phyloP scores from a whole-genome alignment of 140 eudicot species.

The Senecio squalidus region DNA sequence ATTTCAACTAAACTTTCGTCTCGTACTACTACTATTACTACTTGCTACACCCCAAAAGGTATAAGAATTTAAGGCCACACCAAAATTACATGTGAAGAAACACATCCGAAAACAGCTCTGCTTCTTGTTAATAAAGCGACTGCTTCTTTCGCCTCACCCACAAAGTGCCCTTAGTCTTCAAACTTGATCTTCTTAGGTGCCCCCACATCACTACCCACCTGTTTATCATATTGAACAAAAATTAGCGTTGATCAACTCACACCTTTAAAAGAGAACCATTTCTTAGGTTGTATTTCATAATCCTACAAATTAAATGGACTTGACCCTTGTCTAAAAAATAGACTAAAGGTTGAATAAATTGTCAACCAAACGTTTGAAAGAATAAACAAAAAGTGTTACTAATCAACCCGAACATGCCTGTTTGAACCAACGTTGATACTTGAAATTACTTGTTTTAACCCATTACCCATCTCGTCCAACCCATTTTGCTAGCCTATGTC shows the following conservation, averaged over 20 bases:
- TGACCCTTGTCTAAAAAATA: background rate
- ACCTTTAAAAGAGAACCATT: background rate
- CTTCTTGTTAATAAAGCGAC: background rate
- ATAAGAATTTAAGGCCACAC: background rate
- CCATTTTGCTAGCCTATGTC: background rate
- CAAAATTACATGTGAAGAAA: background rate
- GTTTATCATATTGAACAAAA: constrained; percentile 12
- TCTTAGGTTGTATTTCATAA: no score
- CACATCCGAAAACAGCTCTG: background rate
- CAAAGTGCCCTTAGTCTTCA: constrained; percentile 26
- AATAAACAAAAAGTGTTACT: no score
- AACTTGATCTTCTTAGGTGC: constrained; percentile 69
- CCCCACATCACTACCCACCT: constrained; percentile 56
- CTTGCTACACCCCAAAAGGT: background rate
- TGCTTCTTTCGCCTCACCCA: background rate
- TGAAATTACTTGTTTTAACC: background rate
- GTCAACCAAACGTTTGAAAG: no score
- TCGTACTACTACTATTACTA: background rate
- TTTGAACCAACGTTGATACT: background rate
- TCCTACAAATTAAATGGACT: no score
- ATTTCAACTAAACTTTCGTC: background rate
- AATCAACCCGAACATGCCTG: no score
- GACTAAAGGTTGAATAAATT: no score
- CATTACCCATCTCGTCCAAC: background rate
- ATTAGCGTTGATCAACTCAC: background rate